Evolutionary conservation across 441 rosid species (phyloP), one percentile per base, ranked within the genome.

Genomic region (Euphorbia corollata): DNA sequence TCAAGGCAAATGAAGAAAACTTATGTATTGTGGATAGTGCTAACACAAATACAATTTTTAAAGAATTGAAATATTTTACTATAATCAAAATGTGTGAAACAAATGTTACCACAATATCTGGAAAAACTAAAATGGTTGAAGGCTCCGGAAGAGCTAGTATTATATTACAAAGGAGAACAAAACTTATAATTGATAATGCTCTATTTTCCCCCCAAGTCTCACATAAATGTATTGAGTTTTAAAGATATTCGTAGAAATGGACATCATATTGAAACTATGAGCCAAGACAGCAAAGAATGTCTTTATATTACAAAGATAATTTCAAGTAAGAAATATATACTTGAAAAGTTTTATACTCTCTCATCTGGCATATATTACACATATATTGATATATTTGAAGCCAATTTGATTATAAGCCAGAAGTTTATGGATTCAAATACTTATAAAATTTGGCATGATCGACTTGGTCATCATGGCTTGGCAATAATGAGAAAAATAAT

Each of bases 241-340:
- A 72, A 67, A 75, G 60, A 68, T 68, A 75, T 51, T 47, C 16
- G 18, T 4, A 10, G 0, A 0, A 65, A 70, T 23, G 32, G 32
- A 27, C 4, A 27, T 27, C 32, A 27, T 27, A 27, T 27, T 27
- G 32, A 27, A 27, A 27, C 32, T 27, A 4, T 1, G 32, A 27
- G 4, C 2, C 2, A 27, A 27, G 32, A 27, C 20, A 1, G 19
- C 43, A 23, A 15, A 18, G 11, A 75, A 67, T 71, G 63, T 60
- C 5, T 74, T 0, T 43, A 30, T 6, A 70, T 66, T 13, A 48
- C 64, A 15, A 12, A 8, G 2, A 30, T 8, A 13, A 8, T 19
- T 6, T 36, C 13, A 0, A 0, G 47, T 30, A 41, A 19, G 11
- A 63, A 70, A 62, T 12, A 8, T 62, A 0, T 38, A 0, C 30